Evolutionary conservation across 2,329 filamentous ascomycete genomes (phyloP).

Genomic region (Arthrobotrys iridis): DNA sequence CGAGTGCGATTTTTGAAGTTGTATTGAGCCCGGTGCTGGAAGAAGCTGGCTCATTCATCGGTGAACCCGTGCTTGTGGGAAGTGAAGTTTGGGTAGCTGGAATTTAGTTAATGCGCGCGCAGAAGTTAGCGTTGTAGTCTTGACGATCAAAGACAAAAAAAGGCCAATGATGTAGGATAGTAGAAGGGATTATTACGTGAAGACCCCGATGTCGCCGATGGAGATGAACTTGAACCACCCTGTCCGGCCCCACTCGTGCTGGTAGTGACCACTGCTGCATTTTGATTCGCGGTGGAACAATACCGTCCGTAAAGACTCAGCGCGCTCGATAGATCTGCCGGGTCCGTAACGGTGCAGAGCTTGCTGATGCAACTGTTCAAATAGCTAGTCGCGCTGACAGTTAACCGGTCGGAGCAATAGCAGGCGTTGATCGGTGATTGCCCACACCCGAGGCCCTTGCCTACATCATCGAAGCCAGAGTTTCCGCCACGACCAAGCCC

Average conservation of each 20-base stretch:
- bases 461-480: slow-evolving; percentile 44
- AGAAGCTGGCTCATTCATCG: background rate
- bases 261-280: background rate
- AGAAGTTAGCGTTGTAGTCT: background rate
- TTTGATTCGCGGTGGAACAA: slow-evolving; percentile 57
- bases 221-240: background rate
- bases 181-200: background rate
- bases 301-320: slow-evolving; percentile 57
- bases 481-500: slow-evolving; percentile 56
- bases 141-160: background rate
- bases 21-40: background rate
- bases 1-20: slow-evolving; percentile 39
- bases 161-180: background rate
- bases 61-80: background rate
- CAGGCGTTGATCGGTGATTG: slow-evolving; percentile 58
- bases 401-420: slow-evolving; percentile 56
- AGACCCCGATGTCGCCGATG: background rate
- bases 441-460: slow-evolving; percentile 56
- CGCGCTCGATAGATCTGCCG: slow-evolving; percentile 56
- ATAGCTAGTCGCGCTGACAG: slow-evolving; percentile 57
- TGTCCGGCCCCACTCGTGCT: background rate
- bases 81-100: background rate
- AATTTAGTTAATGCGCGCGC: background rate
- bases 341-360: slow-evolving; percentile 56
- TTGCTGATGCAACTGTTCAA: slow-evolving; percentile 57